These are phyloP conservation scores for Immersiporthe knoxdaviesiana DNA, from an alignment of 2,329 filamentous ascomycete genomes.

Conservation along the genomic window DNA sequence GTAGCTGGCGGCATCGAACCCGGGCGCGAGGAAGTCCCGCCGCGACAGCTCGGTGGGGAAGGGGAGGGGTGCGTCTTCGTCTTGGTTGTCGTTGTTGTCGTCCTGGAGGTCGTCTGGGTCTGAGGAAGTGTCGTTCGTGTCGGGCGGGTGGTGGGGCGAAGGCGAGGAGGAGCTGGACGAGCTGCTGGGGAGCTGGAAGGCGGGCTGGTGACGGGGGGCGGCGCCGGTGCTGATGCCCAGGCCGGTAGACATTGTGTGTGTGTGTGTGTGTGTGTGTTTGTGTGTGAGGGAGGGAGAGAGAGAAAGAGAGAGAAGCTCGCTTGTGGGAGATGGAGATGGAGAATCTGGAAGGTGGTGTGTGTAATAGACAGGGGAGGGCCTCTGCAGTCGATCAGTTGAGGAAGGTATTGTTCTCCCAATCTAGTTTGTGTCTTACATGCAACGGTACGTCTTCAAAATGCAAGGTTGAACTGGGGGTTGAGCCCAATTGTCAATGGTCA, in stretches of 20 bases:
- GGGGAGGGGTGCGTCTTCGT: slow-evolving; percentile 69
- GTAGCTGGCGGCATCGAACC: slow-evolving; percentile 81
- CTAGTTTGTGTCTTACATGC: neutral
- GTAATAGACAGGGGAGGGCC: neutral
- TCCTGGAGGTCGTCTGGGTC: slow-evolving; percentile 47
- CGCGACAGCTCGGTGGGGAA: slow-evolving; percentile 87
- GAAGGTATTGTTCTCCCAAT: neutral
- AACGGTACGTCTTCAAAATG: neutral
- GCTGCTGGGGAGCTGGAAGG: slow-evolving; percentile 33
- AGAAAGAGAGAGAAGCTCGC: neutral
- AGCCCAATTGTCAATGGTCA: neutral
- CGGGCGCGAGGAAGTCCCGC: slow-evolving; percentile 74
- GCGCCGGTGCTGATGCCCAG: slow-evolving; percentile 17
- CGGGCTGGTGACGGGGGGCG: slow-evolving; percentile 17
- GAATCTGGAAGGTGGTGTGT: neutral
- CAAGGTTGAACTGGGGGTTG: neutral
- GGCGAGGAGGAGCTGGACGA: slow-evolving; percentile 38
- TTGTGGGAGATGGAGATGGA: neutral
- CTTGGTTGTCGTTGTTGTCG: slow-evolving; percentile 42
- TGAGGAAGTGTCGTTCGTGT: slow-evolving; percentile 35
- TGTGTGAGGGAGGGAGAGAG: neutral
- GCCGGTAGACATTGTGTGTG: slow-evolving; percentile 22
- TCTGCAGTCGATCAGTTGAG: neutral
- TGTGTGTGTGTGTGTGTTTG: neutral
- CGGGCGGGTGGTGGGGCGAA: slow-evolving; percentile 31